phyloP scores from a whole-genome alignment of 1,139 yeast species.

The Blastobotrys proliferans region DNA sequence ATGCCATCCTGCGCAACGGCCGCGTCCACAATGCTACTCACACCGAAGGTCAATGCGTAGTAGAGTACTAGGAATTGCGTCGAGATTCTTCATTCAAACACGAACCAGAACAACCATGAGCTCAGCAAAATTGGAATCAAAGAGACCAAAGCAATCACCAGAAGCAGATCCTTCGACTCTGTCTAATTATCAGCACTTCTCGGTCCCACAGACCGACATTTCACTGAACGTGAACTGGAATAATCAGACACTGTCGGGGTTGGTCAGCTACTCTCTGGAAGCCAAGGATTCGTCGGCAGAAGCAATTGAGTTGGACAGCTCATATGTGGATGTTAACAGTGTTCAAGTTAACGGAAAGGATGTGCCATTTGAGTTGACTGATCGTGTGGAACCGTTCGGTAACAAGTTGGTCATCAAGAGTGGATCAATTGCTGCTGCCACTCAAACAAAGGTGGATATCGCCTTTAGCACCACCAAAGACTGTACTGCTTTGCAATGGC shows the following conservation, averaged over 20 bases:
- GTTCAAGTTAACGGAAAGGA: conserved; percentile 45
- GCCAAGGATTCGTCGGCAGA: conserved; percentile 28
- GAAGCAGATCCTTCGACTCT: conserved; percentile 63
- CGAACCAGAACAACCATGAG: conserved; percentile 10
- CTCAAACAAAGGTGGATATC: conserved; percentile 43
- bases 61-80: too few relatives aligned
- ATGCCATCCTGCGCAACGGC: too few relatives aligned
- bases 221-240: conserved; percentile 56
- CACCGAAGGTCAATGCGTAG: too few relatives aligned
- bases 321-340: conserved; percentile 50
- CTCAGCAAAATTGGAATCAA: conserved; percentile 12
- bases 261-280: conserved; percentile 47
- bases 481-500: conserved; percentile 86
- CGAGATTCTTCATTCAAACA: not conserved
- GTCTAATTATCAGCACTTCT: conserved; percentile 61
- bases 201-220: conserved; percentile 49
- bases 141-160: conserved; percentile 24
- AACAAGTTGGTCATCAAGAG: conserved; percentile 47
- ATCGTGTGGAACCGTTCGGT: conserved; percentile 64
- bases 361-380: conserved; percentile 40
- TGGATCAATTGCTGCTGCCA: conserved; percentile 14
- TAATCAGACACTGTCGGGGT: conserved; percentile 49
- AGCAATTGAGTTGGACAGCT: conserved; percentile 60
- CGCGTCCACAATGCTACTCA: too few relatives aligned
- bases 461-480: conserved; percentile 62